Conservation (phyloP, 768 basidiomycete genomes). For the Termitomyces sp. region DNA sequence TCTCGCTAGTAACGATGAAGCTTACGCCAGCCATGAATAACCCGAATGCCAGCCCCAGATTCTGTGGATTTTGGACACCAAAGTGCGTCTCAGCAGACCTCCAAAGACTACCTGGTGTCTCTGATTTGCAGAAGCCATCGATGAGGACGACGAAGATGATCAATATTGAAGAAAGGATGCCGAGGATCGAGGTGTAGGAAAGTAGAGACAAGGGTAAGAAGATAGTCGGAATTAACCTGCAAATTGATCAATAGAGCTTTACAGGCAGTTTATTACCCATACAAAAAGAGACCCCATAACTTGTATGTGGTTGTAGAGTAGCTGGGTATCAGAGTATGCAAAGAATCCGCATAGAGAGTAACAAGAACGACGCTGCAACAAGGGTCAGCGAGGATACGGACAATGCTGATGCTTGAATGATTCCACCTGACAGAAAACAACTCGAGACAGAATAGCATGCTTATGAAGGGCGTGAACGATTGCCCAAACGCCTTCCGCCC, state of each 20-base stretch:
- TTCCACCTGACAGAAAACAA: conserved; percentile 72
- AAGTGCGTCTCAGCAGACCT: conserved; percentile 64
- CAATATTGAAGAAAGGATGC: conserved; percentile 71
- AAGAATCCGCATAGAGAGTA: conserved; percentile 82
- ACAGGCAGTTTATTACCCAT: conserved; percentile 16
- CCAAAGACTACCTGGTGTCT: conserved; percentile 79
- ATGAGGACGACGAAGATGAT: conserved; percentile 73
- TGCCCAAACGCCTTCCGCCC: conserved; percentile 85
- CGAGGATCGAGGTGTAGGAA: conserved; percentile 84
- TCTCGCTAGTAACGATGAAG: neutral
- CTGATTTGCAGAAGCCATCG: conserved; percentile 71
- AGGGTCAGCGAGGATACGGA: neutral
- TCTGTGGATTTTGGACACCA: conserved; percentile 41
- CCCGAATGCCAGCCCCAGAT: conserved; percentile 79
- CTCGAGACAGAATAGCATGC: conserved; percentile 78
- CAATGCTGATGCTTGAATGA: conserved; percentile 10
- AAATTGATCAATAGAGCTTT: conserved; percentile 1
- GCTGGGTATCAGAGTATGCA: conserved; percentile 65
- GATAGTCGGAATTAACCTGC: conserved; percentile 75
- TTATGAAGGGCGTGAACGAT: conserved; percentile 58
- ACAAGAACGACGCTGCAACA: conserved; percentile 70
- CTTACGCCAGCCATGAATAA: conserved; percentile 88
- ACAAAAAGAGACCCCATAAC: conserved; percentile 67
- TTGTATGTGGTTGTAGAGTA: conserved; percentile 74
- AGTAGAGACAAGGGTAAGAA: conserved; percentile 83